Base-by-base conservation (phyloP, 2,329 filamentous ascomycete genomes). In the Clonostachys chloroleuca region DNA sequence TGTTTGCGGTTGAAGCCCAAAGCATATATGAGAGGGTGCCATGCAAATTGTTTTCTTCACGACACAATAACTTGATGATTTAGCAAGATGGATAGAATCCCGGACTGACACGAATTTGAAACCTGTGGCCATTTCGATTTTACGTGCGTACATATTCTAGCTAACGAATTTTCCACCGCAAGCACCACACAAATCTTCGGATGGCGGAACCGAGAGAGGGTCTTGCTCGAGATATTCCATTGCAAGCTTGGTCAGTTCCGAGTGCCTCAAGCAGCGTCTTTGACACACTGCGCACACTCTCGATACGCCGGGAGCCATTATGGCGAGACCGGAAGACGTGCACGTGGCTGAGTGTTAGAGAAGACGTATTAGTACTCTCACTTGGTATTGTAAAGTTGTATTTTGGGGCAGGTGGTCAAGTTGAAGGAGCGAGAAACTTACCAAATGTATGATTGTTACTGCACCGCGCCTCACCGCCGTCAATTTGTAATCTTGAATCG, bases 251-350 rank as follows among this genome's bases (percentile, higher is more conserved):
- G 57, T 52, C 18, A 81, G 59, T 51, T 73, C 68, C 5, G 68
- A 62, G 0, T 67, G 58, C 42, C 71, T 68, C 17, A 82, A 65
- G 8, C 75, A 79, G 20, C 78, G 70, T 24, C 70, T 59, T 14
- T 72, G 73, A 53, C 80, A 83, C 3, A 82, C 74, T 17, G 73
- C 75, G 46, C 80, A 83, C 4, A 73, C 70, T 34, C 72, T 67
- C 1, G 78, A 81, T 42, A 75, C 67, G 4, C 74, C 76, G 0
- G 79, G 79, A 2, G 68, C 70, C 49, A 78, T 64, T 51, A 83
- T 78, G 12, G 78, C 73, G 8, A 83, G 59, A 2, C 77, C 75
- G 0, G 75, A 79, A 1, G 74, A 70, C 0, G 74, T 73, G 49
- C 80, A 83, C 2, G 67, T 73, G n/a, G 73, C 76, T 78, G 24